These are phyloP conservation scores for Drechslerella coelobrocha DNA, from an alignment of 2,329 filamentous ascomycete species.

Conservation along the genomic window DNA sequence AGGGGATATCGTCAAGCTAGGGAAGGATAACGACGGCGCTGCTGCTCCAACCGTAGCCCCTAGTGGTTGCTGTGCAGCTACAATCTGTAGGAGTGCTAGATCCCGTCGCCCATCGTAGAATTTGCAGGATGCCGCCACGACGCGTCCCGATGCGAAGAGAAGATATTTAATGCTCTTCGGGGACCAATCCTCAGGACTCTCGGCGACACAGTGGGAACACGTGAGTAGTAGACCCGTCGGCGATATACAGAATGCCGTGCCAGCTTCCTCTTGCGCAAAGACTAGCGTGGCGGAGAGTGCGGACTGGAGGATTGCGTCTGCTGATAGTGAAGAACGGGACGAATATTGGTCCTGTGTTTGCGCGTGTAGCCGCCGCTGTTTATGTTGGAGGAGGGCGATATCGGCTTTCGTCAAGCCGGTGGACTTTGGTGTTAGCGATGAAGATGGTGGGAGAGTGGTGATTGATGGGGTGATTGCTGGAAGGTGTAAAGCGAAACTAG, in stretches of 20 bases:
- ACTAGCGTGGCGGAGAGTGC: constrained; percentile 58
- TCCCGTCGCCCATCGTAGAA: constrained; percentile 61
- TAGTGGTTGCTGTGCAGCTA: constrained; percentile 54
- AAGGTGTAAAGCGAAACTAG: not conserved
- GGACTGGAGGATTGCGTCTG: constrained; percentile 1
- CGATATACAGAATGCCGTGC: constrained; percentile 63
- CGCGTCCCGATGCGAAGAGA: constrained; percentile 59
- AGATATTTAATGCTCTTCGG: constrained; percentile 59
- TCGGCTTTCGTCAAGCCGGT: constrained; percentile 27
- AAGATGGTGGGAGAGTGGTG: not conserved
- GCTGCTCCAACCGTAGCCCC: constrained; percentile 56
- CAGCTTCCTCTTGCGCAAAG: constrained; percentile 63
- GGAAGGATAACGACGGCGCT: constrained; percentile 48
- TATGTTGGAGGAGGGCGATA: constrained; percentile 24
- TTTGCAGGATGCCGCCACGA: constrained; percentile 59
- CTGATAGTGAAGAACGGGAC: not conserved
- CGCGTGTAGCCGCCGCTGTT: constrained; percentile 27
- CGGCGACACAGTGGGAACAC: constrained; percentile 64
- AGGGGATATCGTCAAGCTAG: constrained; percentile 13
- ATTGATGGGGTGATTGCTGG: not conserved
- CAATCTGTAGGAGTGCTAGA: constrained; percentile 61
- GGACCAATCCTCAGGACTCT: constrained; percentile 56
- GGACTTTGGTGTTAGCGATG: constrained; percentile 7
- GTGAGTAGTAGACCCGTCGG: constrained; percentile 61
- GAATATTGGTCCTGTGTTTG: constrained; percentile 4